These are phyloP conservation scores for Protomyces gravidus DNA, from an alignment of 1,139 yeast genomes.

Conservation along the genomic window DNA sequence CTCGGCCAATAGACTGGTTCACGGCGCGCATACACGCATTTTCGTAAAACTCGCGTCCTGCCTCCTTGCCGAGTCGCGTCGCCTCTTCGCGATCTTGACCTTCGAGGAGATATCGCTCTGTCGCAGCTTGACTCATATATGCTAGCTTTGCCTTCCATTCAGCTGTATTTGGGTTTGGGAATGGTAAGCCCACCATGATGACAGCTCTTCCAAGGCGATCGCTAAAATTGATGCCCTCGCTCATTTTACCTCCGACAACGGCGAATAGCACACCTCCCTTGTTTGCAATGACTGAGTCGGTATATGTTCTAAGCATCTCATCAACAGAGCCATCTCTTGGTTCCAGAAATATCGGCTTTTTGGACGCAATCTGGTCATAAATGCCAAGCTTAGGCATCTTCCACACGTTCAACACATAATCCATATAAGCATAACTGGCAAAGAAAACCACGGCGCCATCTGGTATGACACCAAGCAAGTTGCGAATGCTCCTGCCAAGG, in stretches of 20 bases:
- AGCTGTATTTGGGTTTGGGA: conserved; percentile 78
- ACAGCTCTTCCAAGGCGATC: conserved; percentile 84
- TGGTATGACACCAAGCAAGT: conserved; percentile 53
- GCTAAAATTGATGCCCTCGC: conserved; percentile 91
- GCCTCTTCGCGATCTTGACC: conserved; percentile 2
- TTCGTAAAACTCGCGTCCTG: conserved; percentile 66
- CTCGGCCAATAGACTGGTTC: conserved; percentile 92
- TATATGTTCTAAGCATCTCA: conserved; percentile 51
- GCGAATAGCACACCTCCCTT: conserved; percentile 69
- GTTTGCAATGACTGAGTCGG: conserved; percentile 36
- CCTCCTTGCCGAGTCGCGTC: conserved; percentile 44
- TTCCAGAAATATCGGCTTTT: conserved; percentile 40
- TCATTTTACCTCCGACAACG: conserved; percentile 89
- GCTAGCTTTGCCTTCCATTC: conserved; percentile 71
- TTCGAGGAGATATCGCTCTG: background rate
- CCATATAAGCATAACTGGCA: conserved; percentile 75
- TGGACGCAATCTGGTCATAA: conserved; percentile 3
- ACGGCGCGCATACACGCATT: conserved; percentile 88
- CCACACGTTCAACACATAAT: conserved; percentile 54
- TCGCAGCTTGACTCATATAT: conserved; percentile 45
- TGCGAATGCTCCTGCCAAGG: conserved; percentile 52
- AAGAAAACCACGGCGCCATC: conserved; percentile 71
- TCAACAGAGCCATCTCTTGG: conserved; percentile 47
- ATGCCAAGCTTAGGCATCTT: conserved; percentile 35
- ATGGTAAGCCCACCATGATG: conserved; percentile 83